Conservation (phyloP, 2,329 filamentous ascomycete genomes). For the Corinectria fuckeliana region DNA sequence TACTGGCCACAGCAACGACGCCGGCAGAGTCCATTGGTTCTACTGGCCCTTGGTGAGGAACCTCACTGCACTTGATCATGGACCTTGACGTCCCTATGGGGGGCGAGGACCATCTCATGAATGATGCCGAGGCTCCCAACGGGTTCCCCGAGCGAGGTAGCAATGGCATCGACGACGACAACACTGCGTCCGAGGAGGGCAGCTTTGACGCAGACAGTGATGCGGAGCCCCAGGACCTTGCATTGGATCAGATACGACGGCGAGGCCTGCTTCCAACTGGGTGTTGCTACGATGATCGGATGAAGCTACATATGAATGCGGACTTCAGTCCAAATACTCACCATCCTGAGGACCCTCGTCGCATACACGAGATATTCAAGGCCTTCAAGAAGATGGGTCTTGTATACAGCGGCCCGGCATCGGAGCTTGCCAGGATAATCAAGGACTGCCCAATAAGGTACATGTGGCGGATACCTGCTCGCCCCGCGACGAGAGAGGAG, state of each 20-base stretch:
- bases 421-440: slow-evolving; percentile 59
- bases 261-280: slow-evolving; percentile 70
- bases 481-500: slow-evolving; percentile 79
- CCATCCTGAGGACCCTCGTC: slow-evolving; percentile 91
- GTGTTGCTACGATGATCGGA: slow-evolving; percentile 89
- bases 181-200: slow-evolving; percentile 43
- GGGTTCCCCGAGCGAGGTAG: slow-evolving; percentile 26
- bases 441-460: slow-evolving; percentile 63
- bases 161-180: slow-evolving; percentile 41
- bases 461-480: slow-evolving; percentile 79
- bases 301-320: slow-evolving; percentile 93
- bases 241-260: slow-evolving; percentile 47
- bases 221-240: slow-evolving; percentile 46
- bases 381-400: slow-evolving; percentile 84
- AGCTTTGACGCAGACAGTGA: slow-evolving; percentile 45
- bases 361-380: slow-evolving; percentile 92
- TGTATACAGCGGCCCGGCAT: slow-evolving; percentile 67
- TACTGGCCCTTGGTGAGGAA: neutral
- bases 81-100: slow-evolving; percentile 45
- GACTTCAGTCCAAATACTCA: slow-evolving; percentile 76
- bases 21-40: neutral
- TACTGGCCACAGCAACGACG: neutral
- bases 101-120: slow-evolving; percentile 52
- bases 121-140: slow-evolving; percentile 46
- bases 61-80: slow-evolving; percentile 1